phyloP scores from a whole-genome alignment of 371 early-diverging fungal species.

The Sporodiniella umbellata region DNA sequence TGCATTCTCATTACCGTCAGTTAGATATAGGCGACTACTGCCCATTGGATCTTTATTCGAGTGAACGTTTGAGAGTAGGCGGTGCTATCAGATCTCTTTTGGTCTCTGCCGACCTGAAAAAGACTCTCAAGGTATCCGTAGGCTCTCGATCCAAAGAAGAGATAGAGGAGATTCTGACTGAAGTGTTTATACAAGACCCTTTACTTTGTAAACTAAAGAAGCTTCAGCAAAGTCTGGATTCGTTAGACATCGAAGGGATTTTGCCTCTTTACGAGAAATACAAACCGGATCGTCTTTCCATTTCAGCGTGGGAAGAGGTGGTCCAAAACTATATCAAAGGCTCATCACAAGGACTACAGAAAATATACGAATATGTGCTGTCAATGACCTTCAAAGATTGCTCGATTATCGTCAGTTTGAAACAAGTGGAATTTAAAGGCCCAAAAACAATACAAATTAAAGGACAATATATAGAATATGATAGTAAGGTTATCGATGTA shows the following conservation, averaged over 20 bases:
- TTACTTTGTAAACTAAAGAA: constrained; percentile 31
- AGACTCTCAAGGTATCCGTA: constrained; percentile 25
- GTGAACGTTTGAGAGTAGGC: constrained; percentile 20
- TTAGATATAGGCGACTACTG: constrained; percentile 33
- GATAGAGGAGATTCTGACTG: constrained; percentile 5
- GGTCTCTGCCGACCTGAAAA: constrained; percentile 15
- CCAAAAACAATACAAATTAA: background rate
- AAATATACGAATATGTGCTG: constrained; percentile 46
- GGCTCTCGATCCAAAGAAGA: background rate
- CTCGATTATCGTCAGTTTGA: constrained; percentile 45
- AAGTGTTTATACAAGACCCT: constrained; percentile 32
- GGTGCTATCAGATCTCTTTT: constrained; percentile 29
- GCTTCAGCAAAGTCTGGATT: constrained; percentile 44
- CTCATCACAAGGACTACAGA: constrained; percentile 15
- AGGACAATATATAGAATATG: constrained; percentile 13
- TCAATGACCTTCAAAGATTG: constrained; percentile 64
- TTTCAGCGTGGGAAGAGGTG: constrained; percentile 22
- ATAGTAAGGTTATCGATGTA: constrained; percentile 47
- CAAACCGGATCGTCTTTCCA: constrained; percentile 4
- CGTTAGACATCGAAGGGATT: constrained; percentile 46
- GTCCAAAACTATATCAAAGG: constrained; percentile 14
- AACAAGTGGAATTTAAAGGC: background rate
- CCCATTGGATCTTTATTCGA: constrained; percentile 57
- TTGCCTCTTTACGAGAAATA: constrained; percentile 20
- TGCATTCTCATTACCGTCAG: constrained; percentile 46